Conservation (phyloP, 2,329 filamentous ascomycete species). For the Trichoderma guizhouense region DNA sequence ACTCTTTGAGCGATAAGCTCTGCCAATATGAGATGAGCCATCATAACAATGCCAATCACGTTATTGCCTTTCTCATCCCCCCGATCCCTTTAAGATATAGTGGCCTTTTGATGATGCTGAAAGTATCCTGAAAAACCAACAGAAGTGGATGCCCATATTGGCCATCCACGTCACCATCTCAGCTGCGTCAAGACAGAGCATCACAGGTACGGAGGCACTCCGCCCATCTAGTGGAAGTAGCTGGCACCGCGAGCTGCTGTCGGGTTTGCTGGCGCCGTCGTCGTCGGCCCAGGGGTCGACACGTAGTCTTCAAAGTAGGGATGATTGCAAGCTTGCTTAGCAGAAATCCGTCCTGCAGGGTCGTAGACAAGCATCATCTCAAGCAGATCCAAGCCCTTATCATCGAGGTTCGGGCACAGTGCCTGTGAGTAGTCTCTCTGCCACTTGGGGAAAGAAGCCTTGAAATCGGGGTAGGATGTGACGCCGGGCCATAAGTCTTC, state of each 20-base stretch:
- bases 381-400: conserved; percentile 64
- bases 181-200: neutral
- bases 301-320: conserved; percentile 66
- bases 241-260: conserved; percentile 31
- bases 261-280: conserved; percentile 14
- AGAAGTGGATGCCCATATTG: neutral
- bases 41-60: conserved; percentile 1
- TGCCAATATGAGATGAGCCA: neutral
- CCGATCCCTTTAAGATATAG: neutral
- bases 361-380: conserved; percentile 79
- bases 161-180: neutral
- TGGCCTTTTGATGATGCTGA: conserved; percentile 3
- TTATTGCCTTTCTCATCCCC: neutral
- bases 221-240: conserved; percentile 36
- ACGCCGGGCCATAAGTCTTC: conserved; percentile 86
- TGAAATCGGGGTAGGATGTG: conserved; percentile 93
- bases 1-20: neutral
- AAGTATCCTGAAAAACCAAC: conserved; percentile 25
- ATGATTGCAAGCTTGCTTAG: conserved; percentile 81
- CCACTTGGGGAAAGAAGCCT: conserved; percentile 90
- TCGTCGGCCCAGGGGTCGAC: conserved; percentile 28
- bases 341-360: conserved; percentile 80
- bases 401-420: conserved; percentile 71
- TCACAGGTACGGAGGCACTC: conserved; percentile 24
- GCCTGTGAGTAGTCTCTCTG: conserved; percentile 62